phyloP scores from a whole-genome alignment of 768 basidiomycete genomes.

The Rhodosporidiobolus sp. region DNA sequence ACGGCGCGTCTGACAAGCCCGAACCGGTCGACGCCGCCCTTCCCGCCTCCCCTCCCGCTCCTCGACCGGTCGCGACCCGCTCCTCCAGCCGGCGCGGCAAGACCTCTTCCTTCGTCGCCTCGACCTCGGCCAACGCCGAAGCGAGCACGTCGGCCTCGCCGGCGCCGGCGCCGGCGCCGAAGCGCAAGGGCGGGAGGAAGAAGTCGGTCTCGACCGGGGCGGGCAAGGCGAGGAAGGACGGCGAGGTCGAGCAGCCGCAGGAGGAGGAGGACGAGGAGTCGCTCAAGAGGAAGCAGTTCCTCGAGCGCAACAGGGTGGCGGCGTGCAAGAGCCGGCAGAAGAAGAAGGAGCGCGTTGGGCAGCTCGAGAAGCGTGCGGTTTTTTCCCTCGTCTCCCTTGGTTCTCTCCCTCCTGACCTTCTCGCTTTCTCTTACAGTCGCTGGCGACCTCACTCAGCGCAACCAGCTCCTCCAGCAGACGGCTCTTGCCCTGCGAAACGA shows the following conservation, averaged over 20 bases:
- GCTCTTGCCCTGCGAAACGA: conserved; percentile 34
- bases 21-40: conserved; percentile 2
- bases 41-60: not conserved
- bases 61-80: conserved; percentile 8
- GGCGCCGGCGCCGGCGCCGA: not conserved
- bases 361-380: conserved; percentile 32
- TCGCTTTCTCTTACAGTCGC: conserved; percentile 2
- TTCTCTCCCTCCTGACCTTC: not conserved
- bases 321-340: conserved; percentile 42
- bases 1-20: not conserved
- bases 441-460: conserved; percentile 26
- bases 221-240: not conserved
- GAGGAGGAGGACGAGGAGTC: conserved; percentile 32
- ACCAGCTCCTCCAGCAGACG: conserved; percentile 27
- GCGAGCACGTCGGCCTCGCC: not conserved
- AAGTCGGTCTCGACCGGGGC: conserved; percentile 6
- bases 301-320: conserved; percentile 42
- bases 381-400: too few species aligned
- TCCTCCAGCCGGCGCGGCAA: conserved; percentile 18
- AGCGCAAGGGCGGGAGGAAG: conserved; percentile 23
- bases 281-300: conserved; percentile 32
- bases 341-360: conserved; percentile 41
- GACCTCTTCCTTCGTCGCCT: not conserved
- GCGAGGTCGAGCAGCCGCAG: not conserved
- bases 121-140: not conserved